A percentile compares a stretch with the other conserved stretches of the same genome.
Conservation (phyloP, 2,329 filamentous ascomycete genomes). For the Trichoderma koningii region DNA sequence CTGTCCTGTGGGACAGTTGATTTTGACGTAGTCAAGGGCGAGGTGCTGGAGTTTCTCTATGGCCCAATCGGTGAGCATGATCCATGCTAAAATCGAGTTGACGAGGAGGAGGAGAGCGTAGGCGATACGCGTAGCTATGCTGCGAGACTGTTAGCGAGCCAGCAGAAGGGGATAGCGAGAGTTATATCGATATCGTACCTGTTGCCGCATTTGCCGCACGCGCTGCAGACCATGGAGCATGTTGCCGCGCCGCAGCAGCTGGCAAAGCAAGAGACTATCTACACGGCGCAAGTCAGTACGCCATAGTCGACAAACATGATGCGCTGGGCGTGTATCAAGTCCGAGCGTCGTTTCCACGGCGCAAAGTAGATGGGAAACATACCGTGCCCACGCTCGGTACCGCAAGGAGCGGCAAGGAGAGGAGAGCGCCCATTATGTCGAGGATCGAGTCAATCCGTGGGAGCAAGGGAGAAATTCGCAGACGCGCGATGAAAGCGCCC, state of each 20-base stretch:
- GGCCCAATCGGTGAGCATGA: slow-evolving; percentile 98
- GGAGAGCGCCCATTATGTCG: slow-evolving; percentile 76
- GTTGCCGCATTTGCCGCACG: slow-evolving; percentile 96
- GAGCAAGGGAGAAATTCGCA: not conserved
- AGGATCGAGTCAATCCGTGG: not conserved
- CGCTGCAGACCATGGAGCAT: slow-evolving; percentile 92
- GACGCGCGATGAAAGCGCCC: slow-evolving; percentile 3
- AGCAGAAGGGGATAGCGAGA: not conserved
- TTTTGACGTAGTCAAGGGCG: slow-evolving; percentile 93
- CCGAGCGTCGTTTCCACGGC: not conserved
- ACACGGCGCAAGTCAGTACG: slow-evolving; percentile 25
- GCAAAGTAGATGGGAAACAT: slow-evolving; percentile 46
- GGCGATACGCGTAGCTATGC: slow-evolving; percentile 94
- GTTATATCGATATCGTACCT: slow-evolving; percentile 57
- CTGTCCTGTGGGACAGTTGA: slow-evolving; percentile 84
- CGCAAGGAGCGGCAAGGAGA: slow-evolving; percentile 87
- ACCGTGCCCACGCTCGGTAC: slow-evolving; percentile 85
- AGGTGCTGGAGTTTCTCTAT: slow-evolving; percentile 92
- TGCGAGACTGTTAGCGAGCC: slow-evolving; percentile 39
- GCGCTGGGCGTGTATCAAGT: not conserved
- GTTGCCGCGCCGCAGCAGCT: slow-evolving; percentile 97
- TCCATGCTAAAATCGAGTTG: slow-evolving; percentile 97
- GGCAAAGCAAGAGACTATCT: slow-evolving; percentile 76
- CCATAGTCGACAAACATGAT: not conserved
- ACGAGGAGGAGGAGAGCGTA: slow-evolving; percentile 92